phyloP scores from a whole-genome alignment of 2,329 filamentous ascomycete species.

The Diplodia corticola region DNA sequence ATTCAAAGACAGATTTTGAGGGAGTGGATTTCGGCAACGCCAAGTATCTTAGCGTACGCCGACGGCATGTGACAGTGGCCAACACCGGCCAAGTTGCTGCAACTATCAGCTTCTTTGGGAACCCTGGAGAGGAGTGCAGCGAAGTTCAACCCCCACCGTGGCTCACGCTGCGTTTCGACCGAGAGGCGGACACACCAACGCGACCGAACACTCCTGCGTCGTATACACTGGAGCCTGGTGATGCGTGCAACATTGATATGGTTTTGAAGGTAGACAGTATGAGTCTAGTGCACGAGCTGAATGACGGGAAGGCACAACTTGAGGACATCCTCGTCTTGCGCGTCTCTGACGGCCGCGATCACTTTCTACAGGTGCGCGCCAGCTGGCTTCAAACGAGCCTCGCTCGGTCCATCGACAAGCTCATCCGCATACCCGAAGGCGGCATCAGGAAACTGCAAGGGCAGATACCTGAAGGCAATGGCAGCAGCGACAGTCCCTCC shows the following conservation, averaged over 20 bases:
- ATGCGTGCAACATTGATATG: slow-evolving; percentile 71
- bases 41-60: slow-evolving; percentile 65
- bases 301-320: slow-evolving; percentile 63
- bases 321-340: slow-evolving; percentile 89
- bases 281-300: slow-evolving; percentile 67
- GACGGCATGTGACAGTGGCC: slow-evolving; percentile 75
- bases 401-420: slow-evolving; percentile 80
- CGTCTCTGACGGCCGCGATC: slow-evolving; percentile 79
- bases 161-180: slow-evolving; percentile 68
- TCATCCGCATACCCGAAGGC: slow-evolving; percentile 79
- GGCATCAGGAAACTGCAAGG: slow-evolving; percentile 71
- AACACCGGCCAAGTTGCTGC: slow-evolving; percentile 87
- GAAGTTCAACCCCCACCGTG: slow-evolving; percentile 58
- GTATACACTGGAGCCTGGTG: slow-evolving; percentile 78
- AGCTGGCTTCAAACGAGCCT: slow-evolving; percentile 81
- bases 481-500: slow-evolving; percentile 16
- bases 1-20: slow-evolving; percentile 45
- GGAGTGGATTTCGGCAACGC: slow-evolving; percentile 79
- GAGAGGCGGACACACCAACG: slow-evolving; percentile 44
- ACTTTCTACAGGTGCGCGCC: slow-evolving; percentile 82
- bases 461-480: slow-evolving; percentile 48
- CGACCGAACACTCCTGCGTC: slow-evolving; percentile 35
- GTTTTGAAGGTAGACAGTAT: slow-evolving; percentile 66
- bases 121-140: slow-evolving; percentile 55
- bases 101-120: slow-evolving; percentile 76